Base-by-base conservation (phyloP, 2,329 filamentous ascomycete genomes). In the Arthroderma uncinatum region DNA sequence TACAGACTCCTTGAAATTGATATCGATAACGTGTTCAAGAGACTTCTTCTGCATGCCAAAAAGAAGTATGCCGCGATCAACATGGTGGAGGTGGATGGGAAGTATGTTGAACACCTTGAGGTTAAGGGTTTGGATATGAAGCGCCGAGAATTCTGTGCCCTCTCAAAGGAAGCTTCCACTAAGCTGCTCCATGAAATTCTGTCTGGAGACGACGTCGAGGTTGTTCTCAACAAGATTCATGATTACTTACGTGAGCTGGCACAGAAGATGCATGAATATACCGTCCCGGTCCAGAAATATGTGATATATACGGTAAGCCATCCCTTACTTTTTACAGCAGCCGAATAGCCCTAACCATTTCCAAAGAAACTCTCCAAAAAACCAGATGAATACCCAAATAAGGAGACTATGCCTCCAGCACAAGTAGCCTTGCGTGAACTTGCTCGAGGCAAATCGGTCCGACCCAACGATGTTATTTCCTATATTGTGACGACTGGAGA, bases 11-110 rank as follows among this genome's bases (percentile, higher is more conserved):
- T 98, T 12, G 94, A 98, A 70, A 98, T 98, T 62, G 93, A 98
- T 67, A 95, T 98, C 63, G 93, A 98, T 73, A 96, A 97, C 66
- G 82, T 97, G 60, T 98, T 98, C 79, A 83, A 92, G 48, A 86
- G 93, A 33, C 87, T 98, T 57, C 76, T 98, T 39, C 79, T 98
- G 12, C 93, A 97, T 68, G 92, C 93, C 30, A 98, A 98, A 80
- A 98, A 98, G 79, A 98, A 98, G 78, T 98, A 98, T 71, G 93
- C 93, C 7, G 93, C 93, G 40, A 87, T 98, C 72, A 97, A 95
- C 70, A 83, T 97, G 70, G 83, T 93, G 5, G 88, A 96, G 66
- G 79, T 87, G 21, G 87, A 94, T 65, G 91, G 90, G 64, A 94
- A 92, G 70, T 95, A 85, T 67, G 79, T 92, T 47, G 92, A 97